Conservation (phyloP, 305 asterid species). For the Monarda citriodora region DNA sequence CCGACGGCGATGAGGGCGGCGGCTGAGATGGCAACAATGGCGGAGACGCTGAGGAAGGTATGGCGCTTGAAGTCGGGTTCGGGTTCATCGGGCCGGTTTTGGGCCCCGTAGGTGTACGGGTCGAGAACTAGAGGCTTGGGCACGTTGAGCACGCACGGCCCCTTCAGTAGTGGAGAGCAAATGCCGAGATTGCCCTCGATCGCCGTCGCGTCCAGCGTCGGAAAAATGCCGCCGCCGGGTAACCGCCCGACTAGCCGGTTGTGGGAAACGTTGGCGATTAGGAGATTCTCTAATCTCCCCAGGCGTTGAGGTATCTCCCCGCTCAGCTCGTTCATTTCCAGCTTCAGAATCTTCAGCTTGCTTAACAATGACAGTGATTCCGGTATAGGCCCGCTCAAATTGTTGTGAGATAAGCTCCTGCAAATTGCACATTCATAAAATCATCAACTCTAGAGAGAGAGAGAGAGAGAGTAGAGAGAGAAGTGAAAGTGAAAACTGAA, state of each 20-base stretch:
- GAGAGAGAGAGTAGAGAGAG: too few relatives aligned
- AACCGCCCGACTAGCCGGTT: constrained; percentile 83
- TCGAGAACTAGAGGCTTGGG: constrained; percentile 95
- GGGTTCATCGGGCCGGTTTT: constrained; percentile 23
- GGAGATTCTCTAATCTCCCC: constrained; percentile 71
- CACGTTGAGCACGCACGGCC: constrained; percentile 78
- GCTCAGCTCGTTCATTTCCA: constrained; percentile 75
- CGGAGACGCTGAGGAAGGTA: constrained; percentile 80
- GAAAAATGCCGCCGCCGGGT: constrained; percentile 74
- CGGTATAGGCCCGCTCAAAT: constrained; percentile 73
- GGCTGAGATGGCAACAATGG: constrained; percentile 88
- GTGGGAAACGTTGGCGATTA: constrained; percentile 80
- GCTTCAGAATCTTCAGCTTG: constrained; percentile 85
- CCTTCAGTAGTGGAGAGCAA: constrained; percentile 83
- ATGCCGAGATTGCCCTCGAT: constrained; percentile 85
- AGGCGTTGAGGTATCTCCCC: constrained; percentile 95
- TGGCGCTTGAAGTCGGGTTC: constrained; percentile 27
- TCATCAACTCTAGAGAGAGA: neutral
- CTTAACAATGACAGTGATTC: constrained; percentile 60
- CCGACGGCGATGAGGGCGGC: constrained; percentile 70
- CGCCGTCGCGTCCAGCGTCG: constrained; percentile 70
- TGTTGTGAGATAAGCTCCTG: constrained; percentile 98
- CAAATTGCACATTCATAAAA: neutral
- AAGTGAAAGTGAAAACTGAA: too few relatives aligned
- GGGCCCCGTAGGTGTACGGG: constrained; percentile 80